Percentiles rank a stretch among this genome's conserved stretches.
These are phyloP conservation scores for Filobasidium uniguttulatum DNA, from an alignment of 1,284 basidiomycete species.

Conservation along the genomic window DNA sequence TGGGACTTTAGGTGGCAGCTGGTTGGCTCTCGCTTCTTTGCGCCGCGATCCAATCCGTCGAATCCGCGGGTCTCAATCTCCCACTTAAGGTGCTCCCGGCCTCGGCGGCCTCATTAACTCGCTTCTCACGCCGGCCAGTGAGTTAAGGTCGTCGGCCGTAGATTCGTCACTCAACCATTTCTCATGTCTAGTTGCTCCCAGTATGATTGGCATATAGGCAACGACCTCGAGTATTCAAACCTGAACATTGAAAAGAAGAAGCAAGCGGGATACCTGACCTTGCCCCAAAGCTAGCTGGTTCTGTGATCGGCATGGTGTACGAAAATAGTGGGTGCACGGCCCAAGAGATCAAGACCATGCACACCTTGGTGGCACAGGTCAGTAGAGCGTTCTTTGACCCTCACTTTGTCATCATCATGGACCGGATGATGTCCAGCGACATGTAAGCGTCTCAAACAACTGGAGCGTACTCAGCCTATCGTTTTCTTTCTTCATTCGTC, in stretches of 20 bases:
- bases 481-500: neutral
- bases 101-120: too few species aligned
- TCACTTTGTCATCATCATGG: constrained; percentile 78
- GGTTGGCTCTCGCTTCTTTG: neutral
- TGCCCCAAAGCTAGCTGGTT: too few species aligned
- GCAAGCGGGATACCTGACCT: too few species aligned
- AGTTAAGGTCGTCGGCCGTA: too few species aligned
- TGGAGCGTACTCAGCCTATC: neutral
- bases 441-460: neutral
- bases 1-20: neutral
- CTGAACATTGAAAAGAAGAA: too few species aligned
- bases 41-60: neutral
- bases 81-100: neutral
- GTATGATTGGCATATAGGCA: too few species aligned
- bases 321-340: neutral
- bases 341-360: constrained; percentile 7
- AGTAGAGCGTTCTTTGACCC: constrained; percentile 88
- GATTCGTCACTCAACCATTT: too few species aligned
- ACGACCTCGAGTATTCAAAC: too few species aligned
- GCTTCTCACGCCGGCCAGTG: too few species aligned
- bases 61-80: neutral
- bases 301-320: neutral
- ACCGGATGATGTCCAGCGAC: constrained; percentile 63
- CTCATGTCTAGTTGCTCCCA: too few species aligned
- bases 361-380: constrained; percentile 70